These are phyloP conservation scores for Kodamaea ohmeri DNA, from an alignment of 1,139 yeast genomes.

Conservation along the genomic window DNA sequence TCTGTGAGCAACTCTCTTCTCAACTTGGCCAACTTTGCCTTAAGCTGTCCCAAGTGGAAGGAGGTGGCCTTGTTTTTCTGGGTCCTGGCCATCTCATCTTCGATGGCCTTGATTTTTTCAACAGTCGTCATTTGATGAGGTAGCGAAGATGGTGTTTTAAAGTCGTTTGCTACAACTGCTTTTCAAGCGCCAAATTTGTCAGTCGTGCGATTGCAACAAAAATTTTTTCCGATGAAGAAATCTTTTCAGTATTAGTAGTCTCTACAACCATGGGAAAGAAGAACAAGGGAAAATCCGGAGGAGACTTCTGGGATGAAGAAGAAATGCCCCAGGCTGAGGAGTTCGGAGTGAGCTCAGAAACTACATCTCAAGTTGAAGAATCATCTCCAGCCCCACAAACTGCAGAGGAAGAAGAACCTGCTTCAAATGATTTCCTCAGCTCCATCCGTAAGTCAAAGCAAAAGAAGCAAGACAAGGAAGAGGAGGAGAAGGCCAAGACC, in stretches of 20 bases:
- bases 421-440: slow-evolving; percentile 65
- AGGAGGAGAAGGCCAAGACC: slow-evolving; percentile 46
- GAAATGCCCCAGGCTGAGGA: slow-evolving; percentile 62
- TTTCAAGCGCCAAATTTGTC: no score
- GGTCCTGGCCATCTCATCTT: slow-evolving; percentile 92
- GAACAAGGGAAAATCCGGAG: slow-evolving; percentile 55
- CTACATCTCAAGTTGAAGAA: no score
- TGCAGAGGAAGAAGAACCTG: slow-evolving; percentile 28
- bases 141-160: no score
- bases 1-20: slow-evolving; percentile 89
- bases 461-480: slow-evolving; percentile 63
- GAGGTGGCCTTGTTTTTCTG: slow-evolving; percentile 96
- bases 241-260: neutral
- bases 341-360: slow-evolving; percentile 33
- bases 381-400: slow-evolving; percentile 20
- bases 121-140: slow-evolving; percentile 91
- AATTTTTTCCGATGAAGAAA: slow-evolving; percentile 5
- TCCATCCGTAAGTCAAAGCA: slow-evolving; percentile 77
- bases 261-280: slow-evolving; percentile 40
- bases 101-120: slow-evolving; percentile 87
- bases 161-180: no score
- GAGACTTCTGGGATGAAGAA: slow-evolving; percentile 82
- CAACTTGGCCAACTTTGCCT: slow-evolving; percentile 92
- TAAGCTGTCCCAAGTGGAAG: slow-evolving; percentile 93
- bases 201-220: slow-evolving; percentile 1